Conservation (phyloP, 139 green algal genomes). For the Auxenochlorella pyrenoidosa region DNA sequence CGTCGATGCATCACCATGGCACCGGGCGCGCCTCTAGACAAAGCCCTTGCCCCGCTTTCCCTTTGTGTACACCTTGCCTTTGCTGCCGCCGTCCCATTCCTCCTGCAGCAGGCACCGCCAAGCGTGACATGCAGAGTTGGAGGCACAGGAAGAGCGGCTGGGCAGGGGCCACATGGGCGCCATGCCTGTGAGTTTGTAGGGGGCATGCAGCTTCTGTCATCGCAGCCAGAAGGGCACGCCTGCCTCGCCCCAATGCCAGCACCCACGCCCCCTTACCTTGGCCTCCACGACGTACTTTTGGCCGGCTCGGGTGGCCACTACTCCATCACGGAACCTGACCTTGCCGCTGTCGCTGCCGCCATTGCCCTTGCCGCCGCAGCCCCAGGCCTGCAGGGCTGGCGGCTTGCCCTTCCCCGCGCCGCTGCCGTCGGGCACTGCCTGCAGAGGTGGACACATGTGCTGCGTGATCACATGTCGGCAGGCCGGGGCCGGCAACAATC, state of each 20-base stretch:
- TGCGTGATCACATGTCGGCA: neutral
- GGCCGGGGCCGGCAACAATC: too few relatives aligned
- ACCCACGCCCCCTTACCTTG: neutral
- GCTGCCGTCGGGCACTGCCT: conserved; percentile 4
- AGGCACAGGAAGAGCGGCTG: neutral
- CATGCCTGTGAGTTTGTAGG: too few relatives aligned
- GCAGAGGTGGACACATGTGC: neutral
- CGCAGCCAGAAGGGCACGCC: too few relatives aligned
- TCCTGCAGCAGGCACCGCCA: neutral
- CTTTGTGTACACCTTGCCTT: conserved; percentile 33
- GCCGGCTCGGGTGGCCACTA: conserved; percentile 61
- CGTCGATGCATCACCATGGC: too few relatives aligned
- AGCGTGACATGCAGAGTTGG: neutral
- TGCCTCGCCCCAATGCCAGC: too few relatives aligned
- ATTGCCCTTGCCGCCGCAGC: conserved; percentile 6
- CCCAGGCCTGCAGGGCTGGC: neutral
- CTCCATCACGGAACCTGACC: conserved; percentile 69
- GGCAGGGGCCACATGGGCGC: too few relatives aligned
- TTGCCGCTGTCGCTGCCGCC: neutral
- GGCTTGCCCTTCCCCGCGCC: conserved; percentile 18
- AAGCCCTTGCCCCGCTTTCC: conserved; percentile 31
- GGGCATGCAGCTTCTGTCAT: too few relatives aligned
- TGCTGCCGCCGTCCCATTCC: conserved; percentile 47
- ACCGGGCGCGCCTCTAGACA: neutral
- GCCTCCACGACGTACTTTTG: conserved; percentile 81